Percentiles rank a stretch among this genome's conserved stretches.
Conservation (phyloP, 2,329 filamentous ascomycete genomes). For the Cadophora sp. region DNA sequence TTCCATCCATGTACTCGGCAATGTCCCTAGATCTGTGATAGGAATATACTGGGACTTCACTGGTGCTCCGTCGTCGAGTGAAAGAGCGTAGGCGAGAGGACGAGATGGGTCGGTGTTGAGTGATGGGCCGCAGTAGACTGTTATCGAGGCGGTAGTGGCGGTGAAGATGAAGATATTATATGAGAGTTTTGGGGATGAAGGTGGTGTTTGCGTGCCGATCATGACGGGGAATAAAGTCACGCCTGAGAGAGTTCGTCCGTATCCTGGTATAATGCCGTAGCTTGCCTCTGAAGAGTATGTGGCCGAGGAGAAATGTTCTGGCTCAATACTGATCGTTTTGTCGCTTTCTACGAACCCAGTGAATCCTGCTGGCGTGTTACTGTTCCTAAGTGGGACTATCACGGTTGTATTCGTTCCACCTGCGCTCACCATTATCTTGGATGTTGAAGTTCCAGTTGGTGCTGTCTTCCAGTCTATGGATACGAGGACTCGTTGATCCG, state of each 20-base stretch:
- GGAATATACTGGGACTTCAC: constrained; percentile 45
- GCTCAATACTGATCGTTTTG: constrained; percentile 59
- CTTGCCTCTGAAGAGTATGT: constrained; percentile 46
- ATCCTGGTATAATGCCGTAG: constrained; percentile 59
- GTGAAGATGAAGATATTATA: constrained; percentile 67
- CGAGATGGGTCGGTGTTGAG: constrained; percentile 57
- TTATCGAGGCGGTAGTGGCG: constrained; percentile 47
- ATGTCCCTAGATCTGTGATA: constrained; percentile 29
- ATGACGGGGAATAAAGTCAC: constrained; percentile 61
- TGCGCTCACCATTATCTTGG: constrained; percentile 22
- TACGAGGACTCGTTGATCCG: constrained; percentile 30
- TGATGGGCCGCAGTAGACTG: constrained; percentile 57
- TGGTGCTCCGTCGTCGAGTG: constrained; percentile 48
- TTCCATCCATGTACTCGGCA: constrained; percentile 29
- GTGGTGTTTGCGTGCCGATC: constrained; percentile 55
- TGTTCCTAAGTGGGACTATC: constrained; percentile 24
- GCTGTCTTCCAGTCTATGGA: constrained; percentile 26
- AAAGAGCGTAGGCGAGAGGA: constrained; percentile 57
- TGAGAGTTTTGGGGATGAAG: constrained; percentile 60
- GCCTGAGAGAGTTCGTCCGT: constrained; percentile 63
- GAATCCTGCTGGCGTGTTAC: constrained; percentile 11
- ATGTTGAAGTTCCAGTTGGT: constrained; percentile 20
- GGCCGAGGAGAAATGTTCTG: constrained; percentile 54
- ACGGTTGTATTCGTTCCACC: constrained; percentile 21
- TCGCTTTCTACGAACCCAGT: constrained; percentile 29